Base-by-base conservation (phyloP, 2,329 filamentous ascomycete species). In the Chaetomium olivaceum region DNA sequence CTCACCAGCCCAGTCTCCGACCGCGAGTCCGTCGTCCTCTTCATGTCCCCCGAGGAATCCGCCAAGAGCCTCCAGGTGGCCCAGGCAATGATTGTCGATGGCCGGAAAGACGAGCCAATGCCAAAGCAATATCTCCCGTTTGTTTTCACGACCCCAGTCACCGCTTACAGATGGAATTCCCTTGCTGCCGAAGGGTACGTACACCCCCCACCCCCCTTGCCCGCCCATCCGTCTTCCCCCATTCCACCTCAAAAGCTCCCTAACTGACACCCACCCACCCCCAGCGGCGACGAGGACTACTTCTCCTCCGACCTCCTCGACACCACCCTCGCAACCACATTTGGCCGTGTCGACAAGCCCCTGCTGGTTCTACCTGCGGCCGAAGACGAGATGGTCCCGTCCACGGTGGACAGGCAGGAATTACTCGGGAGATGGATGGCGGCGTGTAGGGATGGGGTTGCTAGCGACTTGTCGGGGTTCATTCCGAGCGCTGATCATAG, bases 1-100 rank as follows among this genome's bases (percentile, higher is more conserved):
- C 79, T 96, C 59, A 92, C 96, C 75, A 91, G 89, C 0, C 88
- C 91, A 0, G 87, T 93, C 2, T 91, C 87, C 0, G 92, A 96
- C 75, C 83, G 92, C 48, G 89, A 95, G 74, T 85, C 83, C 0
- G 73, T 90, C 25, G 21, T 50, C 4, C 19, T 63, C 14, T 54
- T 64, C 48, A 64, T 63, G 61, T 43, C 61, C 16, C 25, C 58
- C 8, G 19, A 77, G 77, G 3, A 72, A 3, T 27, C 84, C 67
- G 77, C 82, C 8, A 77, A 76, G 61, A 80, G 77, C 61, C 71
- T 89, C 7, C 76, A 79, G 0, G 72, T 81, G 11, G 87, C 89
- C 0, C 77, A 81, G 60, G 76, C 80, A 48, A 81, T 87, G 79
- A 84, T 90, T 51, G 76, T 79, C 0, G 77, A 82, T 2, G 88